These are phyloP conservation scores for Podaxis sp. DNA, from an alignment of 768 basidiomycete genomes.

Conservation along the genomic window DNA sequence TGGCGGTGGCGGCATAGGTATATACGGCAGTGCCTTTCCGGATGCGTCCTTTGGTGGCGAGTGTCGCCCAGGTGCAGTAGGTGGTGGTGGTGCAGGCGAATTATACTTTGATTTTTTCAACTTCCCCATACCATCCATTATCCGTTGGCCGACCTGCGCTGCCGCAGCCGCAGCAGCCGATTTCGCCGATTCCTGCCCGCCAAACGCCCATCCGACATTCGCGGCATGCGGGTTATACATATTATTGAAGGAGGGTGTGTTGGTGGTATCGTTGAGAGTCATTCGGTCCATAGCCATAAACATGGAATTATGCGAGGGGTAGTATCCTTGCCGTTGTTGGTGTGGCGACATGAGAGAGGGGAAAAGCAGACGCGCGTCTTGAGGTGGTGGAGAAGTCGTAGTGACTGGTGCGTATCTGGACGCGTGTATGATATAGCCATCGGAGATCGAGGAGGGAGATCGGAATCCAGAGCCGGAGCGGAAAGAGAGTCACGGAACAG, in stretches of 20 bases:
- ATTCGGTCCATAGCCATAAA: slow-evolving; percentile 40
- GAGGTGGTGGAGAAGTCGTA: slow-evolving; percentile 68
- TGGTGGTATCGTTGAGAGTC: slow-evolving; percentile 17
- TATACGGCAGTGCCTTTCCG: neutral
- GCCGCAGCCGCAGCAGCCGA: slow-evolving; percentile 28
- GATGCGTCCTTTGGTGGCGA: neutral
- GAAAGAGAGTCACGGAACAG: neutral
- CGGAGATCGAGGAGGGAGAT: slow-evolving; percentile 10
- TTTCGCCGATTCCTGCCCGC: slow-evolving; percentile 16
- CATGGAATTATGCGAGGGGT: slow-evolving; percentile 76
- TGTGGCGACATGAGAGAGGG: slow-evolving; percentile 79
- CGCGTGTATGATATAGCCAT: neutral
- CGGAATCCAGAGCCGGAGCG: neutral
- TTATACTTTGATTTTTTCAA: neutral
- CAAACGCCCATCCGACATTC: neutral
- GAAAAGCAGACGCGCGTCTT: slow-evolving; percentile 49
- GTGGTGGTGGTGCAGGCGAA: slow-evolving; percentile 4
- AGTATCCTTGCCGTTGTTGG: slow-evolving; percentile 75
- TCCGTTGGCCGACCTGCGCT: slow-evolving; percentile 23
- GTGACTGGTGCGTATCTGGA: slow-evolving; percentile 50
- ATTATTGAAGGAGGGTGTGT: neutral
- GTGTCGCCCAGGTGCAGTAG: neutral
- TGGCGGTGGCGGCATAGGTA: slow-evolving; percentile 15
- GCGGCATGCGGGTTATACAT: neutral
- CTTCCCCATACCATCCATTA: slow-evolving; percentile 3